Evolutionary conservation across 2,329 filamentous ascomycete species (phyloP), one percentile per base, ranked within the genome.

Genomic region (Phialocephala subalpina): DNA sequence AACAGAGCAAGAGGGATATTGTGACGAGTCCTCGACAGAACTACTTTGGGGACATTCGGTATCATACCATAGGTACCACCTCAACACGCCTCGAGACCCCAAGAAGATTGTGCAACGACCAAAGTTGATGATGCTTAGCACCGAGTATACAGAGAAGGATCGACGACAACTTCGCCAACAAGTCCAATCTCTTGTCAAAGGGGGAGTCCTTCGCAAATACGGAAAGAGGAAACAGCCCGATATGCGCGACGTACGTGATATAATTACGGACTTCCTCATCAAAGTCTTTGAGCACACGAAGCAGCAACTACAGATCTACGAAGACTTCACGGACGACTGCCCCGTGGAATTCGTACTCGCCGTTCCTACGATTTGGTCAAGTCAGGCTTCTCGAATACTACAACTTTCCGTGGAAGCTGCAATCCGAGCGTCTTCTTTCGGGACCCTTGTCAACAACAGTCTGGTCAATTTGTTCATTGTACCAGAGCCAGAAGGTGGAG

Each of bases 391-490:
- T 22, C 59, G 64, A 16, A 38, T 60, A 53, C 59, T 66, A 56
- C 64, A 66, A 45, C 33, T 29, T 29, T 40, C 35, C 14, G 62
- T 66, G 60, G 35, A 45, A 47, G 42, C 45, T 7, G 64, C 64
- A 18, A 40, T 38, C 11, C 40, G 53, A 22, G 25, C 18, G 33
- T 66, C 64, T 14, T 42, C 25, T 7, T 38, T 66, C 3, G 64
- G 64, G 3, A 56, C 20, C 16, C 42, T 60, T 35, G 35, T 47
- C 36, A 60, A 64, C 33, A 35, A 45, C 36, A 60, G 60, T 57
- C 11, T 73, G 60, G 68, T 72, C 22, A 69, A 71, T 45, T 62
- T 74, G 11, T 74, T 73, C 60, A 73, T 74, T 47, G 70, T 74
- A 8, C 71, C 72, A 22, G 73, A 74, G 62, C 73, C 72, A 18